Conservation (phyloP, 2,329 filamentous ascomycete genomes). For the Aciculosporium take region DNA sequence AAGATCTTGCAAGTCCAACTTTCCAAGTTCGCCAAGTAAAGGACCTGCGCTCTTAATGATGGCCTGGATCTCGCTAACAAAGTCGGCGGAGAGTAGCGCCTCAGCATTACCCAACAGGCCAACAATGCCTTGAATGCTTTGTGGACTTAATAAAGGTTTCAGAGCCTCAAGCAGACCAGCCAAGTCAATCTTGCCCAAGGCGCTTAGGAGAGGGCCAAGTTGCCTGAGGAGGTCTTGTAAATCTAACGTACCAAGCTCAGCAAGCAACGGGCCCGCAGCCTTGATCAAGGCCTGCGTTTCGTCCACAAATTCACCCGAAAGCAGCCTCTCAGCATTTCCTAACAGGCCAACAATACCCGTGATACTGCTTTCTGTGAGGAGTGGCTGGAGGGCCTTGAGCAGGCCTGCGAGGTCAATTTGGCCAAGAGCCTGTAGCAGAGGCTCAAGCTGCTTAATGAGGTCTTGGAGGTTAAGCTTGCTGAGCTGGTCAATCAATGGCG, state of each 20-base stretch:
- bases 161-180: slow-evolving; percentile 13
- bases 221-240: slow-evolving; percentile 16
- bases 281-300: slow-evolving; percentile 13
- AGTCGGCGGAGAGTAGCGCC: slow-evolving; percentile 17
- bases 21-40: slow-evolving; percentile 12
- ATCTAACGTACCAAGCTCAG: slow-evolving; percentile 9
- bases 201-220: slow-evolving; percentile 11
- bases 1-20: slow-evolving; percentile 13
- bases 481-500: slow-evolving; percentile 6
- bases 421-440: slow-evolving; percentile 6
- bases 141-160: slow-evolving; percentile 15
- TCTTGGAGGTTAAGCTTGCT: slow-evolving; percentile 12
- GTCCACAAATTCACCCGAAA: slow-evolving; percentile 16
- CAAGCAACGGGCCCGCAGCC: slow-evolving; percentile 1
- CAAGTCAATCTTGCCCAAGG: slow-evolving; percentile 5
- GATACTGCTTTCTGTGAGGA: slow-evolving; percentile 12
- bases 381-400: slow-evolving; percentile 14
- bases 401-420: slow-evolving; percentile 7
- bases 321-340: slow-evolving; percentile 15
- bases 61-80: slow-evolving; percentile 18
- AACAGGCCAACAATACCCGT: slow-evolving; percentile 19
- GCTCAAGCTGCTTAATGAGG: slow-evolving; percentile 16
- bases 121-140: slow-evolving; percentile 16
- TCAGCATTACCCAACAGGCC: slow-evolving; percentile 20
- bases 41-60: slow-evolving; percentile 20